These are phyloP conservation scores for Pueraria montana DNA, from an alignment of 306 rosid genomes.

Conservation along the genomic window DNA sequence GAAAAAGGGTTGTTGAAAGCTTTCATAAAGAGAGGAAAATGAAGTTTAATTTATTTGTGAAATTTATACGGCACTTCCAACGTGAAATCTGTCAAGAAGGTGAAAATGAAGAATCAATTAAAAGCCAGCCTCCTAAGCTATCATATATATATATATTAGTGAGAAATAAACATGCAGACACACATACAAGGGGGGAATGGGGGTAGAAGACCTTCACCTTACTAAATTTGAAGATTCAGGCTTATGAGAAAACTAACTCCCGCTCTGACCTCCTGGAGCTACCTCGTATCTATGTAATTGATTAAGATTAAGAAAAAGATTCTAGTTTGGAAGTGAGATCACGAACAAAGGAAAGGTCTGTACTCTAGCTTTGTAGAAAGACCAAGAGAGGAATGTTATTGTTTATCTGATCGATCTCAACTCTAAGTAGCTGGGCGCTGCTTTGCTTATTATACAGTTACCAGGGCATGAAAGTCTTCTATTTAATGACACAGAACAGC, in stretches of 20 bases:
- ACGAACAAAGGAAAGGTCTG: neutral
- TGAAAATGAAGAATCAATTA: neutral
- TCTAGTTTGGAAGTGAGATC: neutral
- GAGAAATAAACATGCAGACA: slow-evolving; percentile 2
- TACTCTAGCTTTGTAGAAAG: neutral
- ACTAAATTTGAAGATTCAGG: neutral
- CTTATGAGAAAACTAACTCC: neutral
- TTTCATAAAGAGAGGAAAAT: neutral
- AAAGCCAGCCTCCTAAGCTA: neutral
- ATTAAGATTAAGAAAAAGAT: neutral
- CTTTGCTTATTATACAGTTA: slow-evolving; percentile 12
- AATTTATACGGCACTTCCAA: neutral
- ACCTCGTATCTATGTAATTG: neutral
- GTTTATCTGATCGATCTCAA: neutral
- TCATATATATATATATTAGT: neutral
- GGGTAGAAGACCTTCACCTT: neutral
- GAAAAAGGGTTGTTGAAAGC: neutral
- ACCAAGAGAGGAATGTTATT: neutral
- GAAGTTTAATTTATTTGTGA: neutral
- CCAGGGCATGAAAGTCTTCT: slow-evolving; percentile 4
- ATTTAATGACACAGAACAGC: slow-evolving; percentile 19
- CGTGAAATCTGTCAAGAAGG: neutral
- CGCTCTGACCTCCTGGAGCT: neutral
- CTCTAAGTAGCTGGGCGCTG: neutral
- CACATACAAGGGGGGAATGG: neutral